Conservation (phyloP, 164 flowering plant genomes). For the Aristolochia fimbriata region DNA sequence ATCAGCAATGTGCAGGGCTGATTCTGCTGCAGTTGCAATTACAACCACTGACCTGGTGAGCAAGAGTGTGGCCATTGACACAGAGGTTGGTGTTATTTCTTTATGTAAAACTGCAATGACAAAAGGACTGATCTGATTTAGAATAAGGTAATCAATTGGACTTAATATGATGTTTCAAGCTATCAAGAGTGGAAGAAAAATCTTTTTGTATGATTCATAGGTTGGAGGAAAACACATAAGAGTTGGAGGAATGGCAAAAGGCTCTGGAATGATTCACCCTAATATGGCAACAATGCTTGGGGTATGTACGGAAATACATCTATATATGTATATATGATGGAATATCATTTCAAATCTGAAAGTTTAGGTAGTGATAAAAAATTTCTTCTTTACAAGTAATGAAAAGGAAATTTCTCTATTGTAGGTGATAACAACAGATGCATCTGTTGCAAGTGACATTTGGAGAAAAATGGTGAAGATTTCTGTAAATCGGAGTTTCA, state of each 20-base stretch:
- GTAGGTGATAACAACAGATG: constrained; percentile 95
- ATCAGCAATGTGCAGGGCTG: constrained; percentile 49
- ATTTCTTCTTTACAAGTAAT: background rate
- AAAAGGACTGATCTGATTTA: too few relatives aligned
- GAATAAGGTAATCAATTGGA: too few relatives aligned
- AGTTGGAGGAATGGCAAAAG: constrained; percentile 98
- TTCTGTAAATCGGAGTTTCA: constrained; percentile 92
- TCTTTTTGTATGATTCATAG: constrained; percentile 21
- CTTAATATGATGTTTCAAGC: too few relatives aligned
- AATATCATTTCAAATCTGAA: background rate
- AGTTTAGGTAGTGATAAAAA: background rate
- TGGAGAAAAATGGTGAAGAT: constrained; percentile 88
- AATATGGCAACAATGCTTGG: constrained; percentile 99
- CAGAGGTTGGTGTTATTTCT: constrained; percentile 33
- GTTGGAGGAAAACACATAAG: constrained; percentile 65
- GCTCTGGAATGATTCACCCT: constrained; percentile 99
- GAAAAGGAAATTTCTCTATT: constrained; percentile 3
- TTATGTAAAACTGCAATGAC: background rate
- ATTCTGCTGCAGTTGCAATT: constrained; percentile 91
- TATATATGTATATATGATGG: background rate
- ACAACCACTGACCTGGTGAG: constrained; percentile 97
- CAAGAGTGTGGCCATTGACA: constrained; percentile 88
- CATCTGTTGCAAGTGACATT: constrained; percentile 57
- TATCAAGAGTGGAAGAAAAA: too few relatives aligned
- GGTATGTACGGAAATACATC: constrained; percentile 35